Evolutionary conservation across 176 grass and related monocot genomes (phyloP).

Genomic region (Cenchrus fungigraminus): DNA sequence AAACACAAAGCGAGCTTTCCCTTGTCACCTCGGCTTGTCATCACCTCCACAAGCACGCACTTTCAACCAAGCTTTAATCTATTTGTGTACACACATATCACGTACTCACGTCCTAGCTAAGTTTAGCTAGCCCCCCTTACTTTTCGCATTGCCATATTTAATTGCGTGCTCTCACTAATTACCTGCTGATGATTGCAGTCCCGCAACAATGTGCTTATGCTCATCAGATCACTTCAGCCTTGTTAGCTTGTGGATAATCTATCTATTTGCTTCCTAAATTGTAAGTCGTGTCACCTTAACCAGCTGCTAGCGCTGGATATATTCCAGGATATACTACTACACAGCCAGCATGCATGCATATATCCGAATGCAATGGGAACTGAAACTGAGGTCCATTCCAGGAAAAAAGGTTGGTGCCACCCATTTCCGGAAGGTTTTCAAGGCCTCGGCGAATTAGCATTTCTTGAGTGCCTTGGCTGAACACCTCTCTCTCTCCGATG

Average conservation of each 20-base stretch:
- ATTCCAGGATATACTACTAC: too few relatives aligned
- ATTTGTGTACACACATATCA: background rate
- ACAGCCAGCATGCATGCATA: too few relatives aligned
- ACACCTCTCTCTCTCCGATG: background rate
- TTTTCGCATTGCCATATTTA: background rate
- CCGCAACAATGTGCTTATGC: too few relatives aligned
- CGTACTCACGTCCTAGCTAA: too few relatives aligned
- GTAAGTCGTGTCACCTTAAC: too few relatives aligned
- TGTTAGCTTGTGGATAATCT: too few relatives aligned
- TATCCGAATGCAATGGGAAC: background rate
- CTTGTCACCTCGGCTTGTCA: conserved; percentile 28
- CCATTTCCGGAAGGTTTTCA: conserved; percentile 31
- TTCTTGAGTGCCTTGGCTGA: conserved; percentile 41
- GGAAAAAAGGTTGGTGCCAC: background rate
- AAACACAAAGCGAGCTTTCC: background rate
- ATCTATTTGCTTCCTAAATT: too few relatives aligned
- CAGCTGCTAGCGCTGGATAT: too few relatives aligned
- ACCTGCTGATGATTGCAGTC: too few relatives aligned
- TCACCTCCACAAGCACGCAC: background rate
- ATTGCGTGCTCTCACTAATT: background rate
- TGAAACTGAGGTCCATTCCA: background rate
- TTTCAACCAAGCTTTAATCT: background rate
- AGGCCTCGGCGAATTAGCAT: background rate
- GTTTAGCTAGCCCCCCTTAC: too few relatives aligned
- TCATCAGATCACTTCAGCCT: too few relatives aligned